Evolutionary conservation across 2,329 filamentous ascomycete species (phyloP).

Genomic region (Colletotrichum truncatum): DNA sequence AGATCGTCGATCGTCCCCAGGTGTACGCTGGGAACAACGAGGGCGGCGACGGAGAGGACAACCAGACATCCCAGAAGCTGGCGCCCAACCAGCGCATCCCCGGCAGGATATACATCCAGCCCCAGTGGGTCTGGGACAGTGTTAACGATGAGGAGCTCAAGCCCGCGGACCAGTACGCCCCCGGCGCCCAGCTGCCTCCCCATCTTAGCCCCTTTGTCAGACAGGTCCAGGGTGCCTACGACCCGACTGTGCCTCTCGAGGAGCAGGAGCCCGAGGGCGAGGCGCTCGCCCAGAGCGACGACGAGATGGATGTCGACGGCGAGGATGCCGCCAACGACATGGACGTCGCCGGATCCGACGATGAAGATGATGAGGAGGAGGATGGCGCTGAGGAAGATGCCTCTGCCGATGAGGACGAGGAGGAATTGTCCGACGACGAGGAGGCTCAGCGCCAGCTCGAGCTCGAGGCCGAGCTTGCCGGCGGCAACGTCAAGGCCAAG

Average conservation of each 20-base stretch:
- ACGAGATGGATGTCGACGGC: conserved; percentile 54
- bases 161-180: conserved; percentile 86
- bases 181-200: conserved; percentile 88
- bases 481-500: conserved; percentile 66
- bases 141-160: conserved; percentile 92
- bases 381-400: conserved; percentile 54
- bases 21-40: conserved; percentile 61
- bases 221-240: conserved; percentile 85
- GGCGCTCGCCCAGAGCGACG: conserved; percentile 74
- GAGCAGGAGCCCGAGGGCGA: conserved; percentile 91
- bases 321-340: conserved; percentile 54
- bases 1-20: conserved; percentile 91
- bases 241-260: conserved; percentile 85
- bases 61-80: conserved; percentile 68
- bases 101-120: conserved; percentile 93
- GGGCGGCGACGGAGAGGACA: conserved; percentile 59
- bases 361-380: conserved; percentile 58
- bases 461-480: conserved; percentile 89
- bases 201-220: conserved; percentile 97
- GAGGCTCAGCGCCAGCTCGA: conserved; percentile 84
- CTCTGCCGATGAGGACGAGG: conserved; percentile 45
- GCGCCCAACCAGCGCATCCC: conserved; percentile 78
- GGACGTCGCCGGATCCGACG: conserved; percentile 60
- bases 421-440: conserved; percentile 63
- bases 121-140: conserved; percentile 99